Percentiles rank a stretch among this genome's conserved stretches.
phyloP scores from a whole-genome alignment of 2,329 filamentous ascomycete genomes.

The Chrysosporium queenslandicum region DNA sequence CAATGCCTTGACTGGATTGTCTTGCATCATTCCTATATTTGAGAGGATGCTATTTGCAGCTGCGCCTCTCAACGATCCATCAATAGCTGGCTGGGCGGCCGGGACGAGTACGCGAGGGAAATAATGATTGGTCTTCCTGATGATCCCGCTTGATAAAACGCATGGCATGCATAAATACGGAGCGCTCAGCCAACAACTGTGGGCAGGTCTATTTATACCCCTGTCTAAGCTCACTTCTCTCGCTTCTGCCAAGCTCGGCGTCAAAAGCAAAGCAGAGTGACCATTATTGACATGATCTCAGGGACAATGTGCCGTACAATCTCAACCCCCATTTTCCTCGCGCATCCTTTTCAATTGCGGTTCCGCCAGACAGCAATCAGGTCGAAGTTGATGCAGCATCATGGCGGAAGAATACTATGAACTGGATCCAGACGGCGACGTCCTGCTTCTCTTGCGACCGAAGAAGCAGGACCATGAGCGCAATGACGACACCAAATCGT shows the following conservation, averaged over 20 bases:
- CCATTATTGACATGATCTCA: neutral
- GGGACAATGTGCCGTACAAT: neutral
- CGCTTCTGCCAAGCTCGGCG: neutral
- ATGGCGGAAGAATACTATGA: neutral
- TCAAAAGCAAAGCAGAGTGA: neutral
- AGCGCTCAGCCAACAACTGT: no score
- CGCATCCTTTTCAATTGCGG: neutral
- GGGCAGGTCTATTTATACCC: no score
- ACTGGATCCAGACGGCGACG: conserved; percentile 3
- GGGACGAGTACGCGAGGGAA: no score
- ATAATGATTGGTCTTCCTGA: no score
- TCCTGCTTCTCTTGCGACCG: neutral
- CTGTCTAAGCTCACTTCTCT: no score
- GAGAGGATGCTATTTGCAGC: no score
- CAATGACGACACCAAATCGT: neutral
- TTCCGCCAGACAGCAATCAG: neutral
- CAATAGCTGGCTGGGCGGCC: no score
- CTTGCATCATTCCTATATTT: no score
- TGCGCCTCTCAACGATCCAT: no score
- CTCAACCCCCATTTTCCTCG: neutral
- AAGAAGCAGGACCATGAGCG: neutral
- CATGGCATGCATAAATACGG: no score
- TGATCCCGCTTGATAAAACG: no score
- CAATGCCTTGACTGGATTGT: no score
- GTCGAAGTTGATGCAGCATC: neutral